Percentiles rank a stretch among this genome's conserved stretches.
Evolutionary conservation across 2,329 filamentous ascomycete species (phyloP).

Genomic region (Aplosporella prunicola): DNA sequence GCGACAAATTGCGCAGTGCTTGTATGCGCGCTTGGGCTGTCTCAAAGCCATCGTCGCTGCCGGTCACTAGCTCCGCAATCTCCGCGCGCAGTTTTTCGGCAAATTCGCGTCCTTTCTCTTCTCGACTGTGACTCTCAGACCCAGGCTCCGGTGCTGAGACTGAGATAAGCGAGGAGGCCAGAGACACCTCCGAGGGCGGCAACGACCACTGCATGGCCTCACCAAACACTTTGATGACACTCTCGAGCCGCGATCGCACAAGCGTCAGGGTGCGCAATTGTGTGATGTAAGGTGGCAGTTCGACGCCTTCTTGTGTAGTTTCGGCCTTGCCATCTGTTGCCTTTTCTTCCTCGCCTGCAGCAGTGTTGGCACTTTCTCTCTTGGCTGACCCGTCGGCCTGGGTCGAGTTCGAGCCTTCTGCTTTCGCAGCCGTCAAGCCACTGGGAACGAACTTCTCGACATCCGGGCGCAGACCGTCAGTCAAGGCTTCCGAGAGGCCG

Average conservation of each 20-base stretch:
- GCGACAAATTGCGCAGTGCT: slow-evolving; percentile 62
- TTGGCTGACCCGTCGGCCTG: not conserved
- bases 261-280: slow-evolving; percentile 74
- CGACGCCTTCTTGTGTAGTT: slow-evolving; percentile 26
- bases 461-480: slow-evolving; percentile 61
- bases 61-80: slow-evolving; percentile 56
- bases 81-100: slow-evolving; percentile 61
- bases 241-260: slow-evolving; percentile 75
- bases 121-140: slow-evolving; percentile 56
- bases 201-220: slow-evolving; percentile 94
- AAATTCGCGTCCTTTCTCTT: slow-evolving; percentile 82
- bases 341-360: not conserved
- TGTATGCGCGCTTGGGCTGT: slow-evolving; percentile 66
- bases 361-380: slow-evolving; percentile 27
- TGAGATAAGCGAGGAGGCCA: slow-evolving; percentile 77
- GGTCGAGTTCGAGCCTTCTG: not conserved
- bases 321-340: slow-evolving; percentile 29
- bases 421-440: slow-evolving; percentile 17
- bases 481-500: slow-evolving; percentile 67
- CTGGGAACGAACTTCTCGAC: slow-evolving; percentile 61
- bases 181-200: slow-evolving; percentile 75
- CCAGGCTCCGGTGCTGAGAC: slow-evolving; percentile 77
- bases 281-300: slow-evolving; percentile 55
- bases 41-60: slow-evolving; percentile 44
- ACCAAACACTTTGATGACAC: slow-evolving; percentile 84